Base-by-base conservation (phyloP, 305 asterid genomes). In the Andrographis paniculata region DNA sequence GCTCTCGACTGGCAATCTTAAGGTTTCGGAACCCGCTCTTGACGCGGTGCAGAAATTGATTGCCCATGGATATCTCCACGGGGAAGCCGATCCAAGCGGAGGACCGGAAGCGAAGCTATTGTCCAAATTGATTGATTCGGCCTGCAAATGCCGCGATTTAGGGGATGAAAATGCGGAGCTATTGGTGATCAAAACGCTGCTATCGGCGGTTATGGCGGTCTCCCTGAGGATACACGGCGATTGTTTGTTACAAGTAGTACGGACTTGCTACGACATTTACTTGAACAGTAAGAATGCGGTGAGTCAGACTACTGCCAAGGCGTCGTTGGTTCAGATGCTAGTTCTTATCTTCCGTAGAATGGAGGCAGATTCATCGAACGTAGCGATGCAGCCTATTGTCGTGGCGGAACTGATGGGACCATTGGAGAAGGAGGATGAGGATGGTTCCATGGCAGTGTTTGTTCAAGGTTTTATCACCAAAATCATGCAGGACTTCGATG, bases 301-400 rank as follows among this genome's bases (percentile, higher is more conserved):
- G 79, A 87, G 87, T 72, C 96, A 87, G 77, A 83, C 93, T 3
- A 87, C 99, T 1, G 87, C 96, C 6, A 91, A 84, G 76, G 99
- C 99, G 27, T 87, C 99, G 17, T 58, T 91, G 82, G 77, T 84
- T 61, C 99, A 87, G 68, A 91, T 91, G 95, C 72, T 91, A 57
- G 96, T 91, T 27, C 87, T 91, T 62, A 94, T 91, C 53, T 91
- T 91, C 47, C 61, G 99, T 62, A 78, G 99, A 62, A 91, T 91
- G 99, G 99, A 91, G 87, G 99, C 96, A 7, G 96, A 91, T 68
- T 78, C 94, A 11, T 80, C 94, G 4, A 91, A 96, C 0, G 96
- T 87, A 56, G 95, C 96, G 0, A 52, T 81, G 58, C 96, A 87
- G 71, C 99, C 99, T 30, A 87, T 91, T 56, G 96, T 91, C 22